A percentile compares a stretch with the other conserved stretches of the same genome.
These are phyloP conservation scores for Lactifluus subvellereus DNA, from an alignment of 768 basidiomycete species.

Conservation along the genomic window DNA sequence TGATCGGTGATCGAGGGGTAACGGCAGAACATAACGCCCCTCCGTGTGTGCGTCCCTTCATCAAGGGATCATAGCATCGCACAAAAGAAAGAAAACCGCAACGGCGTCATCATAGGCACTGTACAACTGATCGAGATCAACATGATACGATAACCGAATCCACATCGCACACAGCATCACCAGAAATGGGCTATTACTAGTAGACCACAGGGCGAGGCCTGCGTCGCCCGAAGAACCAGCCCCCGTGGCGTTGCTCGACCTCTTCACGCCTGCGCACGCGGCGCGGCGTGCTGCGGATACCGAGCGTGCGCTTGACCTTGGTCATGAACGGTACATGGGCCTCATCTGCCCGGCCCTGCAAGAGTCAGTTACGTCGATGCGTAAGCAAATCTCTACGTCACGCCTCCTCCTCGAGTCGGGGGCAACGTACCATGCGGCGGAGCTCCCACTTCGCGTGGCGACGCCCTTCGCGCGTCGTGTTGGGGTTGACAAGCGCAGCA, in stretches of 20 bases:
- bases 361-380: too few species aligned
- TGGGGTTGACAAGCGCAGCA: constrained; percentile 47
- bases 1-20: constrained; percentile 17
- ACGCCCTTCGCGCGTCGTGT: constrained; percentile 41
- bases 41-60: constrained; percentile 1
- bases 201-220: not conserved
- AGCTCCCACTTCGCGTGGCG: constrained; percentile 44
- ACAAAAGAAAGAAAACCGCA: not conserved
- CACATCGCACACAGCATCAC: not conserved
- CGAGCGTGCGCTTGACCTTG: constrained; percentile 46
- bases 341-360: constrained; percentile 38
- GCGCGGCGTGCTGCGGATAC: constrained; percentile 43
- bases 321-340: constrained; percentile 48
- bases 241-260: not conserved
- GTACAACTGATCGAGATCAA: not conserved
- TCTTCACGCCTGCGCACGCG: constrained; percentile 11
- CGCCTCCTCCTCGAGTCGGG: not conserved
- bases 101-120: not conserved
- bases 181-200: not conserved
- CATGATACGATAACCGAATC: not conserved
- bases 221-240: not conserved
- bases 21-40: constrained; percentile 1
- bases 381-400: not conserved
- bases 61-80: not conserved
- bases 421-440: constrained; percentile 38